Evolutionary conservation across 2,329 filamentous ascomycete genomes (phyloP).

Genomic region (Ciborinia camelliae): DNA sequence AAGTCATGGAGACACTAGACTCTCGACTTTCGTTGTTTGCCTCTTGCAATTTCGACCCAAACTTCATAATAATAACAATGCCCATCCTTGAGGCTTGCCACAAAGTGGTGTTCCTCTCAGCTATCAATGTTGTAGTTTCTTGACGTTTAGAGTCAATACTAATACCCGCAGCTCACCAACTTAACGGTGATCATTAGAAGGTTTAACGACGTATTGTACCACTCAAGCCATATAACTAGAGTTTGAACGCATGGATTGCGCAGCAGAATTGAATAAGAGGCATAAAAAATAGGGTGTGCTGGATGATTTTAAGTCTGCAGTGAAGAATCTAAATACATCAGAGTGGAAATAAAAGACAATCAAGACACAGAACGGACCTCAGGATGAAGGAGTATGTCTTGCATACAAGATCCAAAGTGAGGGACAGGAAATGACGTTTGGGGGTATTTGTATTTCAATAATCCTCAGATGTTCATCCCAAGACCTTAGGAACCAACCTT

Average conservation of each 20-base stretch:
- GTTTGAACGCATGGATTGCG: background rate
- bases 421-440: too few relatives aligned
- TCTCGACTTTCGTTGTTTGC: background rate
- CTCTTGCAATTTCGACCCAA: background rate
- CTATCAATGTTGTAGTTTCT: too few relatives aligned
- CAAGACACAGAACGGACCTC: background rate
- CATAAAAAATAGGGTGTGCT: background rate
- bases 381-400: too few relatives aligned
- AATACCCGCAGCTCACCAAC: background rate
- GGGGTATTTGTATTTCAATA: background rate
- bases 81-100: too few relatives aligned
- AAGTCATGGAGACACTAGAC: too few relatives aligned
- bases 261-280: background rate
- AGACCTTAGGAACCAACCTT: background rate
- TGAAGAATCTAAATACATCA: background rate
- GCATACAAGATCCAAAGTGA: background rate
- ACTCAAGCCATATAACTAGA: background rate
- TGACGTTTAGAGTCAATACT: background rate
- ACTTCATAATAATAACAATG: background rate
- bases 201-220: background rate
- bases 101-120: background rate
- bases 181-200: background rate
- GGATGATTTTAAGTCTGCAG: background rate
- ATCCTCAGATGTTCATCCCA: background rate
- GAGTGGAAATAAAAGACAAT: background rate